phyloP scores from a whole-genome alignment of 331 rosid species.

The Malus hybrid region DNA sequence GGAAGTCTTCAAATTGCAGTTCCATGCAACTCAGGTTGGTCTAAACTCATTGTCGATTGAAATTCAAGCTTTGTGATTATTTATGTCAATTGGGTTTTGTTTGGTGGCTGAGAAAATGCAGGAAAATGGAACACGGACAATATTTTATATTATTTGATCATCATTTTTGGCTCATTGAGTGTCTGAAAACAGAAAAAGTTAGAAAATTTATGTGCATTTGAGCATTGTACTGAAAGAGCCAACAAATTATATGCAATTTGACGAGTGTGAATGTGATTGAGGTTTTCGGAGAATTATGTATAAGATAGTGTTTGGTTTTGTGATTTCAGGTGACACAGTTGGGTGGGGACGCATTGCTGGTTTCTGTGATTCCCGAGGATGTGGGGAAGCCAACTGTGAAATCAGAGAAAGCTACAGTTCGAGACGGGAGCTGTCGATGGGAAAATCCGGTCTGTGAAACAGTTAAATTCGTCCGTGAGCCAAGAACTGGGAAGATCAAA shows the following conservation, averaged over 20 bases:
- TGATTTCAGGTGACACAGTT: constrained; percentile 58
- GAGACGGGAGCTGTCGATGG: constrained; percentile 80
- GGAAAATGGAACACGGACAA: background rate
- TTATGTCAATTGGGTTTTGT: constrained; percentile 15
- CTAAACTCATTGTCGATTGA: background rate
- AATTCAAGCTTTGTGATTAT: background rate
- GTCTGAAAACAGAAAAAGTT: background rate
- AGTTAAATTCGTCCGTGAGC: constrained; percentile 54
- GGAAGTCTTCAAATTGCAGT: constrained; percentile 68
- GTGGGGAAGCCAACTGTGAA: constrained; percentile 67
- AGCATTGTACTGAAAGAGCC: background rate
- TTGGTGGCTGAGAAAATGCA: constrained; percentile 19
- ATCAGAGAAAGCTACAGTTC: constrained; percentile 50
- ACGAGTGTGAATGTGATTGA: constrained; percentile 8
- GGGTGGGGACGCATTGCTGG: constrained; percentile 56
- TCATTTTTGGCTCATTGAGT: background rate
- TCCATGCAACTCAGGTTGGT: constrained; percentile 72
- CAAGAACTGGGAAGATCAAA: constrained; percentile 56
- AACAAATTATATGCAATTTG: background rate
- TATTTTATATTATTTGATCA: background rate
- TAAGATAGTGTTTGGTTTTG: constrained; percentile 1
- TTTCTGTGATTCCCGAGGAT: constrained; percentile 71
- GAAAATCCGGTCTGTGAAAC: constrained; percentile 64
- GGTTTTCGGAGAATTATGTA: background rate
- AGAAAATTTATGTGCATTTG: background rate